These are phyloP conservation scores for Rhizopus sp. DNA, from an alignment of 371 early-diverging fungal genomes.

Conservation along the genomic window DNA sequence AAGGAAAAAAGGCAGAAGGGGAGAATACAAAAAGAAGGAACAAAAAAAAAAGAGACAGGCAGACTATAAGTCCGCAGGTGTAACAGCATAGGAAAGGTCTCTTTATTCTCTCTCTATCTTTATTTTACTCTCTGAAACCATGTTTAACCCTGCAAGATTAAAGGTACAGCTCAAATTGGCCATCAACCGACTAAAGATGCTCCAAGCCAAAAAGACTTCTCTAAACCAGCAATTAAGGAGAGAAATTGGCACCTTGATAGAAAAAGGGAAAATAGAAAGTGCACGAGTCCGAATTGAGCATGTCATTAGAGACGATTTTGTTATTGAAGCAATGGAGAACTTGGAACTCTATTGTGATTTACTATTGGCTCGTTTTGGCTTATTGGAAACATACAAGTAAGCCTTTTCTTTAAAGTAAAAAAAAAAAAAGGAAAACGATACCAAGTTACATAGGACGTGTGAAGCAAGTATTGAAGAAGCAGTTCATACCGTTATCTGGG, in stretches of 20 bases:
- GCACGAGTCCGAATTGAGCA: constrained; percentile 90
- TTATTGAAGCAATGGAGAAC: constrained; percentile 89
- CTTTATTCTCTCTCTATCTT: constrained; percentile 6
- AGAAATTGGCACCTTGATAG: constrained; percentile 84
- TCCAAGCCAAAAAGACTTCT: constrained; percentile 85
- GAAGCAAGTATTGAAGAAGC: constrained; percentile 86
- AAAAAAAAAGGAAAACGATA: neutral
- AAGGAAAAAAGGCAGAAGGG: neutral
- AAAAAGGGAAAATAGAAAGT: constrained; percentile 81
- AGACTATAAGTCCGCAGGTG: neutral
- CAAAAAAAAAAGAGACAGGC: neutral
- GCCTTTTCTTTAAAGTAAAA: constrained; percentile 1
- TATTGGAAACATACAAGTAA: constrained; percentile 82
- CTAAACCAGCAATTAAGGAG: constrained; percentile 72
- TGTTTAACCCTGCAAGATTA: constrained; percentile 65
- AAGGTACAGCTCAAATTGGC: constrained; percentile 90
- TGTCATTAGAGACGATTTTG: constrained; percentile 91
- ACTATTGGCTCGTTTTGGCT: constrained; percentile 83
- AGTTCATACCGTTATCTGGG: constrained; percentile 87
- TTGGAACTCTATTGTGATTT: constrained; percentile 90
- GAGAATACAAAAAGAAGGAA: too few relatives aligned
- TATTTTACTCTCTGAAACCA: constrained; percentile 3
- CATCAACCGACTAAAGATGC: constrained; percentile 82
- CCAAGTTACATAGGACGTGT: constrained; percentile 53
- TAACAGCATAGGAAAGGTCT: neutral